Evolutionary conservation across 2,329 filamentous ascomycete genomes (phyloP).

Genomic region (Huntiella moniliformis): DNA sequence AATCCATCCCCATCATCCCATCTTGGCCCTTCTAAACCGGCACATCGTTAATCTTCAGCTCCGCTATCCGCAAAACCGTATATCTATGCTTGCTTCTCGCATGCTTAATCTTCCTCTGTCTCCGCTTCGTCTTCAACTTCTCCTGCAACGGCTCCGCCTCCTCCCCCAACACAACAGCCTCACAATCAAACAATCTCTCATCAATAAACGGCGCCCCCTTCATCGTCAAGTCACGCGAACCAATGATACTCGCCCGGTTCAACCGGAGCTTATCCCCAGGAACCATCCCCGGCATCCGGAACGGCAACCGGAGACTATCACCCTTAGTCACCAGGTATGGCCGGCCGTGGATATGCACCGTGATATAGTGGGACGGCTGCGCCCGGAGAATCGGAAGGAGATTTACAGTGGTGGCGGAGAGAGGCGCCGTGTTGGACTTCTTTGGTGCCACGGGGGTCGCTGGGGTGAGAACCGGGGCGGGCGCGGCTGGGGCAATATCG

Average conservation of each 20-base stretch:
- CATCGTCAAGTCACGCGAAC: conserved; percentile 77
- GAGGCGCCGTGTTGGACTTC: conserved; percentile 21
- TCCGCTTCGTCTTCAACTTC: conserved; percentile 68
- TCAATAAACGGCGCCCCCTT: conserved; percentile 70
- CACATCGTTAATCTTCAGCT: conserved; percentile 44
- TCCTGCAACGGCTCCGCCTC: conserved; percentile 63
- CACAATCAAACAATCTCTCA: conserved; percentile 65
- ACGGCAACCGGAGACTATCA: conserved; percentile 59
- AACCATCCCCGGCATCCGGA: conserved; percentile 55
- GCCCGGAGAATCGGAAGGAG: conserved; percentile 54
- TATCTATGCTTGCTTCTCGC: conserved; percentile 82
- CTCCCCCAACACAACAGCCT: conserved; percentile 65
- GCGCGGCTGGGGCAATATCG: conserved; percentile 17
- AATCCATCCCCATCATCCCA: conserved; percentile 1
- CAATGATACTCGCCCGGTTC: conserved; percentile 65
- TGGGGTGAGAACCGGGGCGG: conserved; percentile 26
- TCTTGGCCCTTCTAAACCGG: not conserved
- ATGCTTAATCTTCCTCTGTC: conserved; percentile 51
- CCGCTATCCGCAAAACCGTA: conserved; percentile 69
- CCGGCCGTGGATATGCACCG: conserved; percentile 57
- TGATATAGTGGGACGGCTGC: conserved; percentile 62
- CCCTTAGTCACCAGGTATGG: conserved; percentile 65
- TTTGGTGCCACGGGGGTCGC: conserved; percentile 19
- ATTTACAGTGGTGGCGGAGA: conserved; percentile 32
- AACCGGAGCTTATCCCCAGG: conserved; percentile 76